Conservation (phyloP, 2,329 filamentous ascomycete genomes). For the Metarhizium robertsii region DNA sequence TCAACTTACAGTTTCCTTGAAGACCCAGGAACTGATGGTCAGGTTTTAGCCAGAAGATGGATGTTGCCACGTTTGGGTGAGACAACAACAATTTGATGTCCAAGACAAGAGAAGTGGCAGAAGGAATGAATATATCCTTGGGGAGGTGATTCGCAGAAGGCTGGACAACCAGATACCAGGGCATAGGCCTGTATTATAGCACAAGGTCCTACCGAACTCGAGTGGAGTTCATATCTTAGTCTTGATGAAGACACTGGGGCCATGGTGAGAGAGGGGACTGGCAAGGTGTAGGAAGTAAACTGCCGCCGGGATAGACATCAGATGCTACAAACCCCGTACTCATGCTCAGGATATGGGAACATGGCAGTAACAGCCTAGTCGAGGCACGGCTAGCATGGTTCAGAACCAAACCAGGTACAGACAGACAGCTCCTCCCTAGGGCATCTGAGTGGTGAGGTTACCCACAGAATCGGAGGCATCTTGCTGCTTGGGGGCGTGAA, state of each 20-base stretch:
- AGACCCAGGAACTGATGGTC: too few relatives aligned
- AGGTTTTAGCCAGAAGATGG: too few relatives aligned
- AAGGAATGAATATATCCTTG: neutral
- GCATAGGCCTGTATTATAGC: constrained; percentile 4
- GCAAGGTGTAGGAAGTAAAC: constrained; percentile 6
- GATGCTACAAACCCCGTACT: constrained; percentile 5
- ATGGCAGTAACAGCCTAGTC: constrained; percentile 1
- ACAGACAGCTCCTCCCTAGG: neutral
- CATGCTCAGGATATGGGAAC: constrained; percentile 5
- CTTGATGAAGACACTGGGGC: constrained; percentile 5
- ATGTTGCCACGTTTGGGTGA: too few relatives aligned
- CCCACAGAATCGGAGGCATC: neutral
- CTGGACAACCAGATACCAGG: neutral
- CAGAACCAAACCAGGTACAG: constrained; percentile 1
- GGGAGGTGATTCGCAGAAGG: neutral
- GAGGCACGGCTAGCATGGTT: constrained; percentile 4
- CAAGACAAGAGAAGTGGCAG: neutral
- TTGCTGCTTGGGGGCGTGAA: neutral
- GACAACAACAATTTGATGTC: neutral
- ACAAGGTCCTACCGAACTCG: neutral
- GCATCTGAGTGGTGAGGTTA: neutral
- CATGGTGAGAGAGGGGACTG: constrained; percentile 1
- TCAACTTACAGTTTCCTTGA: neutral
- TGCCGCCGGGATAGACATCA: constrained; percentile 5
- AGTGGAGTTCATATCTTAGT: constrained; percentile 6